phyloP scores from a whole-genome alignment of 2,329 filamentous ascomycete species.

The Cytospora paraplurivora region DNA sequence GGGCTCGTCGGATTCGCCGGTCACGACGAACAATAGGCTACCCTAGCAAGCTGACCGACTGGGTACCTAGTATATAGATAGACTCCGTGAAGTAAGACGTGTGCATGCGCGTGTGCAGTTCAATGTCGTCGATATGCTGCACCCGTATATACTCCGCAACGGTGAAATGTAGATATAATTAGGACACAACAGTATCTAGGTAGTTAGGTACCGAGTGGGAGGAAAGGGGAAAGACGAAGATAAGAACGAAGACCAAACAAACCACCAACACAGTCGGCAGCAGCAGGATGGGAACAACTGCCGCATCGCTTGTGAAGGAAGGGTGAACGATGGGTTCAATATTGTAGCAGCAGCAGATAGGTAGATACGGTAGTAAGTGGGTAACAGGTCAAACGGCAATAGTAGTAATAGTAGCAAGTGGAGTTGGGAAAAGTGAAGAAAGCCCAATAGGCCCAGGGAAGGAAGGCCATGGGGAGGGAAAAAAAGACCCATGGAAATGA shows the following conservation, averaged over 20 bases:
- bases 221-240: not conserved
- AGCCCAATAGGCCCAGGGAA: not conserved
- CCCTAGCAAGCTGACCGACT: not conserved
- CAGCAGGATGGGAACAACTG: constrained; percentile 8
- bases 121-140: not conserved
- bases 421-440: constrained; percentile 8
- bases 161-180: constrained; percentile 4
- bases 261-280: constrained; percentile 12
- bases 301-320: constrained; percentile 15
- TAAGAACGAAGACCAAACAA: not conserved
- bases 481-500: constrained; percentile 19
- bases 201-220: constrained; percentile 7
- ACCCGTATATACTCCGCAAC: not conserved
- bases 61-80: not conserved
- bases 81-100: not conserved
- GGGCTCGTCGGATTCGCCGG: constrained; percentile 5
- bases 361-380: not conserved
- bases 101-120: not conserved
- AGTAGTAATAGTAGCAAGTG: constrained; percentile 10
- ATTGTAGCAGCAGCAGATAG: not conserved
- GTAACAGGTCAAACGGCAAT: constrained; percentile 12
- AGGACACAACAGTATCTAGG: not conserved
- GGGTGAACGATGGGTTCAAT: not conserved
- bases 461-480: constrained; percentile 13
- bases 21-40: constrained; percentile 3